These are phyloP conservation scores for Meripilus lineatus DNA, from an alignment of 1,284 basidiomycete species.

Conservation along the genomic window DNA sequence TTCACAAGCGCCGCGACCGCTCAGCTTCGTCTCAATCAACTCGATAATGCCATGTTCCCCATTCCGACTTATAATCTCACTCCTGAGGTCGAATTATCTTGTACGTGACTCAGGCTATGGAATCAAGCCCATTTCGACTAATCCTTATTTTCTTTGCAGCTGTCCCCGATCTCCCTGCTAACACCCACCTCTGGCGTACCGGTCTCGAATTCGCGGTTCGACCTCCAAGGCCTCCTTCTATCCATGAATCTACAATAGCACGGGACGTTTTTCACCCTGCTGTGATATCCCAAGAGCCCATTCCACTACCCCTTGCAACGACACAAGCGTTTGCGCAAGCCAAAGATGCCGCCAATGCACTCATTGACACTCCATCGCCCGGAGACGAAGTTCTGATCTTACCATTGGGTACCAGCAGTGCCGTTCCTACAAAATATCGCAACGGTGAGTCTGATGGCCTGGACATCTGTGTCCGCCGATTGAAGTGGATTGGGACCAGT, in stretches of 20 bases:
- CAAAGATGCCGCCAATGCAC: conserved; percentile 14
- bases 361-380: conserved; percentile 19
- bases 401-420: conserved; percentile 87
- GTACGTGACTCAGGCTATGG: conserved; percentile 25
- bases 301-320: conserved; percentile 33
- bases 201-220: conserved; percentile 40
- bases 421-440: conserved; percentile 78
- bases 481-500: conserved; percentile 39
- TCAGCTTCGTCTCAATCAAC: conserved; percentile 65
- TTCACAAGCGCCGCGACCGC: conserved; percentile 75
- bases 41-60: conserved; percentile 75
- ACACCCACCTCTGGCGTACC: conserved; percentile 35
- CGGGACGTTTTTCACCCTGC: conserved; percentile 47
- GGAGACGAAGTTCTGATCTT: conserved; percentile 71
- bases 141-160: conserved; percentile 28
- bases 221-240: conserved; percentile 38
- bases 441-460: conserved; percentile 53
- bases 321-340: conserved; percentile 33
- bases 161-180: conserved; percentile 44
- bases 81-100: conserved; percentile 35
- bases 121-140: background rate
- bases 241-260: conserved; percentile 24
- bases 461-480: background rate
- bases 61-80: conserved; percentile 51
- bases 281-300: conserved; percentile 23